phyloP scores from a whole-genome alignment of 164 flowering plant species.

The Santalum album region DNA sequence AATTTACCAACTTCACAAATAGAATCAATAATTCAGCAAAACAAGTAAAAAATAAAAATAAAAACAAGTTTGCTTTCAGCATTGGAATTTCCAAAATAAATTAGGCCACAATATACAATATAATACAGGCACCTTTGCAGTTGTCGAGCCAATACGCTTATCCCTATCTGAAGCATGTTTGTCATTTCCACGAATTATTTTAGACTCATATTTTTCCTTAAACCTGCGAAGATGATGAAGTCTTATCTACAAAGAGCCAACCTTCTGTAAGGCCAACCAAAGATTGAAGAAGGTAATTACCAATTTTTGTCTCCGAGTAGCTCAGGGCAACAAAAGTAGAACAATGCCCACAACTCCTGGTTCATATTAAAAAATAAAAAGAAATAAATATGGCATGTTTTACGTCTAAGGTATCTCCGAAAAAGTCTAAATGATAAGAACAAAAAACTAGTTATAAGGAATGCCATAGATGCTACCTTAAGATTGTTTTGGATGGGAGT shows the following conservation, averaged over 20 bases:
- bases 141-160: constrained; percentile 70
- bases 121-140: constrained; percentile 60
- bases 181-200: constrained; percentile 86
- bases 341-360: constrained; percentile 96
- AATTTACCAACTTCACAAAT: too few species aligned
- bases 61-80: too few species aligned
- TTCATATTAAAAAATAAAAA: constrained; percentile 7
- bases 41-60: too few species aligned
- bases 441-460: neutral
- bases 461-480: constrained; percentile 49
- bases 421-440: neutral
- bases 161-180: constrained; percentile 89
- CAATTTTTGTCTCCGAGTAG: constrained; percentile 77
- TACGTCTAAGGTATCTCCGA: neutral
- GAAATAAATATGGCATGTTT: neutral
- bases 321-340: constrained; percentile 87
- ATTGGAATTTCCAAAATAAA: too few species aligned
- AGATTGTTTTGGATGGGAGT: constrained; percentile 96
- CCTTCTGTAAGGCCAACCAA: neutral
- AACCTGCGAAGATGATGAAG: constrained; percentile 38
- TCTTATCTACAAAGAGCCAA: constrained; percentile 8
- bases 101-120: neutral
- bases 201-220: constrained; percentile 58
- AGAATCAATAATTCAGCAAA: too few species aligned
- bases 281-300: constrained; percentile 27